Evolutionary conservation across 2,329 filamentous ascomycete genomes (phyloP), one percentile per base, ranked within the genome.

Genomic region (Hymenoscyphus albidus): DNA sequence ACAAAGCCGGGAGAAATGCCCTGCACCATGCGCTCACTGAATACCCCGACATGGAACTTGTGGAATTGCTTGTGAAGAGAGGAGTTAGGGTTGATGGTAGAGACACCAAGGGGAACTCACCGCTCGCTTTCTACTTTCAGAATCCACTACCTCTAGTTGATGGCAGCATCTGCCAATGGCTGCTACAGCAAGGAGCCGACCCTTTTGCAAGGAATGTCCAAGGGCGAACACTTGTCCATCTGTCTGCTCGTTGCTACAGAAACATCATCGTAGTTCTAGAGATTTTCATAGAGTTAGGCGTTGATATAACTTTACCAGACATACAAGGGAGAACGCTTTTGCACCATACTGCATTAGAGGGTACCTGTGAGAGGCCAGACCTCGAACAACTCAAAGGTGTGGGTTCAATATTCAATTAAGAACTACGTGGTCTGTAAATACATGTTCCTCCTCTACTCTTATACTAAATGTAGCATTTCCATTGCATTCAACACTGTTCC

Each of bases 251-350:
- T 48, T 51, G 58, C 58, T 48, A 9, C 22, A 51, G 44, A 60
- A 48, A 44, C 9, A 51, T 31, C 31, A 22, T 31, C 39, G 22
- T 13, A 31, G 40, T 44, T 60, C 44, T 60, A 12, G 40, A 60
- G 40, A 22, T 38, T 60, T 60, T 60, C 40, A 60, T 60, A 18
- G 58, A 60, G 27, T 60, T 60, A 38, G 39, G 58, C 58, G 58
- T 51, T 27, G 58, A 60, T 13, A 60, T 60, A 35, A 40, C 40
- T 44, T 31, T 51, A 51, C 58, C 32, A 40, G 58, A 60, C 44
- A 60, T 44, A n/a, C 38, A 60, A 40, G 58, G 39, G 58, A 60
- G 58, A 32, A 44, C 39, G 10, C 39, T 44, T 48, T 48, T 60
- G 51, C 14, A 61, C 51, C 42, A 61, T 27, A 54, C 59, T 51